Percentiles rank a stretch among this genome's conserved stretches.
phyloP scores from a whole-genome alignment of 129 eudicot genomes.

The Flaveria linearis region DNA sequence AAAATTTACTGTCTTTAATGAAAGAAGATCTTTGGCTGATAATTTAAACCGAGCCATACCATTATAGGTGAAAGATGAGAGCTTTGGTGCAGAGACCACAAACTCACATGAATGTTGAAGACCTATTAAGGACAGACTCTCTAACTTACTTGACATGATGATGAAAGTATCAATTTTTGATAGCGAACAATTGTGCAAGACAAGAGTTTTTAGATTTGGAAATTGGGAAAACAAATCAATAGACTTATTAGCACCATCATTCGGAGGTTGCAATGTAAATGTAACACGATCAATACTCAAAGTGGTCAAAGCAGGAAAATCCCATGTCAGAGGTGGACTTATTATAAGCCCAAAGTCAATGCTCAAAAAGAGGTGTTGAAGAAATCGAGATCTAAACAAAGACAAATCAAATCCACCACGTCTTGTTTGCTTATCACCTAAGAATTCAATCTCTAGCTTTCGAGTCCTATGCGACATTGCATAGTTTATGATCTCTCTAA shows the following conservation, averaged over 20 bases:
- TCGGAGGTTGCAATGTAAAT: background rate
- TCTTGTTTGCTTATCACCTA: slow-evolving; percentile 15
- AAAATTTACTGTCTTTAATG: slow-evolving; percentile 6
- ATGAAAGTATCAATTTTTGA: slow-evolving; percentile 4
- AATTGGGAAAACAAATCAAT: slow-evolving; percentile 23
- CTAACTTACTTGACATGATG: slow-evolving; percentile 22
- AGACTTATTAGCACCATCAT: slow-evolving; percentile 20
- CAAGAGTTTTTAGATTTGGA: slow-evolving; percentile 19
- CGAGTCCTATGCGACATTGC: slow-evolving; percentile 20
- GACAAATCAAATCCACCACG: slow-evolving; percentile 25
- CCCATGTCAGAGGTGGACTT: slow-evolving; percentile 21
- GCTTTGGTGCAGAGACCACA: slow-evolving; percentile 31
- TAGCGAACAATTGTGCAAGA: slow-evolving; percentile 2
- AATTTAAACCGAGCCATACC: slow-evolving; percentile 3
- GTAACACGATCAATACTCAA: slow-evolving; percentile 17
- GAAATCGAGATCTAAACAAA: slow-evolving; percentile 23
- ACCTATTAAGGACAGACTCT: slow-evolving; percentile 5
- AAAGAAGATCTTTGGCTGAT: slow-evolving; percentile 7
- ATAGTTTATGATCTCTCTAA: slow-evolving; percentile 20
- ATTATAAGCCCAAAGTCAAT: slow-evolving; percentile 11
- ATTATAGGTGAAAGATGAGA: slow-evolving; percentile 18
- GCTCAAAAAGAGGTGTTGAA: slow-evolving; percentile 10
- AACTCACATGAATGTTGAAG: background rate
- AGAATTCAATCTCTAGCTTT: slow-evolving; percentile 25
- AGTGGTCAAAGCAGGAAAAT: slow-evolving; percentile 24